Evolutionary conservation across 768 basidiomycete species (phyloP).

Genomic region (Podaxis sp.): DNA sequence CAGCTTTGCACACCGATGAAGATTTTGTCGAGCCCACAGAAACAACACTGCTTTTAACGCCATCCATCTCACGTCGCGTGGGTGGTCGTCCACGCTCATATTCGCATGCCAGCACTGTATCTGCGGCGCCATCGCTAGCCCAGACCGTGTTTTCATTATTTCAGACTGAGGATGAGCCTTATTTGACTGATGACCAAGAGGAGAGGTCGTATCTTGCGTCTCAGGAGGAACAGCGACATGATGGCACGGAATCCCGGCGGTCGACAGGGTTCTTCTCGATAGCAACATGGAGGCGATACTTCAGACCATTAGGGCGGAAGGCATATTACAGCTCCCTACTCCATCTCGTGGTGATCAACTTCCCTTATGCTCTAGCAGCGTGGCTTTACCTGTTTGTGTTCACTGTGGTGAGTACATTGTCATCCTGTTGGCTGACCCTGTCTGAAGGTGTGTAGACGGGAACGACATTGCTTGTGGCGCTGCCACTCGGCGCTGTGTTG

Average conservation of each 20-base stretch:
- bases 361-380: slow-evolving; percentile 75
- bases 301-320: slow-evolving; percentile 51
- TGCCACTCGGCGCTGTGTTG: slow-evolving; percentile 73
- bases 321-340: slow-evolving; percentile 67
- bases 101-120: slow-evolving; percentile 56
- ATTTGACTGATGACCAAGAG: slow-evolving; percentile 28
- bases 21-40: slow-evolving; percentile 36
- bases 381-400: slow-evolving; percentile 80
- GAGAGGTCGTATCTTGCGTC: slow-evolving; percentile 15
- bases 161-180: slow-evolving; percentile 41
- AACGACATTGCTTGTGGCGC: slow-evolving; percentile 74
- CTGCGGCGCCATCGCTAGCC: slow-evolving; percentile 60
- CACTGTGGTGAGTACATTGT: slow-evolving; percentile 59
- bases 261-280: slow-evolving; percentile 28
- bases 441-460: slow-evolving; percentile 48
- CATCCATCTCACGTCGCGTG: slow-evolving; percentile 21
- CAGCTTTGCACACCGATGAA: slow-evolving; percentile 21
- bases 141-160: slow-evolving; percentile 75
- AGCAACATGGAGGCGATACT: slow-evolving; percentile 54
- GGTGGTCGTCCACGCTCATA: slow-evolving; percentile 47
- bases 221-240: slow-evolving; percentile 10
- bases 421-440: background rate
- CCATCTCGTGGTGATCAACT: slow-evolving; percentile 72
- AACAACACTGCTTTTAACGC: slow-evolving; percentile 45
- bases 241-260: background rate